Evolutionary conservation across 495 filamentous ascomycete species (phyloP).

Genomic region (Viridothelium virens): DNA sequence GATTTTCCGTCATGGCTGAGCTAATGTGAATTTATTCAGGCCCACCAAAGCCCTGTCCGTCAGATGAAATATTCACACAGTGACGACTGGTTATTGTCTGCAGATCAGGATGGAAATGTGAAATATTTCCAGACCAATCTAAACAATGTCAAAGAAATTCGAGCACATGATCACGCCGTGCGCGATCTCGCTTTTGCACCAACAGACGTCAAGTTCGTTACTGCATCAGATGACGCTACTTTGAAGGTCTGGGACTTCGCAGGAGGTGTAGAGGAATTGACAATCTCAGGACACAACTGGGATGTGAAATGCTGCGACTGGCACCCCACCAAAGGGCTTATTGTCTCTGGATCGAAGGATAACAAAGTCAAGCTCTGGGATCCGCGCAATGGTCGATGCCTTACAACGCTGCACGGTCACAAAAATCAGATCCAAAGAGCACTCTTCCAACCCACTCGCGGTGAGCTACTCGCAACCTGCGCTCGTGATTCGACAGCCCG

Average conservation of each 20-base stretch:
- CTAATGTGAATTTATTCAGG: constrained; percentile 39
- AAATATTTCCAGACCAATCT: constrained; percentile 99
- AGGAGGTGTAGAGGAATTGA: constrained; percentile 69
- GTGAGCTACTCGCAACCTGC: constrained; percentile 78
- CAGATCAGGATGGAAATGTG: constrained; percentile 87
- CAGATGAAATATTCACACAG: constrained; percentile 83
- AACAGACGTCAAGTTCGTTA: constrained; percentile 90
- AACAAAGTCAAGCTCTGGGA: constrained; percentile 98
- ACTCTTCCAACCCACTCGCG: constrained; percentile 73
- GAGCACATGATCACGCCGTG: constrained; percentile 82
- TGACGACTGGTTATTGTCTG: constrained; percentile 93
- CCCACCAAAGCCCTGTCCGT: constrained; percentile 88
- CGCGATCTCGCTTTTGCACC: constrained; percentile 89
- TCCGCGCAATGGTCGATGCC: constrained; percentile 74
- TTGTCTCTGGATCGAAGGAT: constrained; percentile 96
- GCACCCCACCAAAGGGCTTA: constrained; percentile 90
- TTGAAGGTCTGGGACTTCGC: constrained; percentile 96
- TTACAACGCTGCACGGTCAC: constrained; percentile 94
- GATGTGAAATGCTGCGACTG: constrained; percentile 94
- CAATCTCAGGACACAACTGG: constrained; percentile 85
- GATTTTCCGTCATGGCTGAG: not conserved
- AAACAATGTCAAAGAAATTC: constrained; percentile 93
- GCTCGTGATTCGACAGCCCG: constrained; percentile 86
- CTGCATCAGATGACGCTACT: constrained; percentile 85
- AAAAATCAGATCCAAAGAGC: constrained; percentile 93